Percentiles rank a stretch among this genome's conserved stretches.
phyloP scores from a whole-genome alignment of 2,329 filamentous ascomycete genomes.

The Scorias spongiosa region DNA sequence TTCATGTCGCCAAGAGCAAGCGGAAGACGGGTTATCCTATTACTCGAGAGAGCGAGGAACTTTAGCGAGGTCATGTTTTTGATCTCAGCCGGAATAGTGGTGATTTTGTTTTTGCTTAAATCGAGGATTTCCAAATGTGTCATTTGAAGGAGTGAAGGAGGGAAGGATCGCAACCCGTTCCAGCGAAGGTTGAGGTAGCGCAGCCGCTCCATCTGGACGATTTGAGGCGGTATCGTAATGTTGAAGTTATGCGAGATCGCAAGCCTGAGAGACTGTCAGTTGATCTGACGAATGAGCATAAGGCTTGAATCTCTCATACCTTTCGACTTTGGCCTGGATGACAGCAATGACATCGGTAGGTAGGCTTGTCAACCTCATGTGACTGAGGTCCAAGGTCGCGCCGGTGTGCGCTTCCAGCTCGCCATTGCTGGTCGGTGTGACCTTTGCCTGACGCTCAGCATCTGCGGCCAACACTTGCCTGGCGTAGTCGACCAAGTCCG shows the following conservation, averaged over 20 bases:
- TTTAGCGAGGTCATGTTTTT: constrained; percentile 70
- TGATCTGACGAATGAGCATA: neutral
- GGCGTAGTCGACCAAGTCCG: constrained; percentile 16
- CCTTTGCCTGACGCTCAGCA: constrained; percentile 18
- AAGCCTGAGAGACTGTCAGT: constrained; percentile 37
- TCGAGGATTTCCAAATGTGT: constrained; percentile 84
- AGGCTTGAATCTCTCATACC: constrained; percentile 29
- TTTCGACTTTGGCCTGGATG: constrained; percentile 58
- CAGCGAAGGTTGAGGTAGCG: constrained; percentile 69
- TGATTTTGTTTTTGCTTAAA: constrained; percentile 75
- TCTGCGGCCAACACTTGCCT: constrained; percentile 19
- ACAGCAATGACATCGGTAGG: constrained; percentile 62
- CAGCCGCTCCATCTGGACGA: constrained; percentile 61
- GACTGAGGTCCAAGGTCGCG: constrained; percentile 64
- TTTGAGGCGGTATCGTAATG: constrained; percentile 51
- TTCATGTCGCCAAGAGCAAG: constrained; percentile 77
- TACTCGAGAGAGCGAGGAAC: constrained; percentile 75
- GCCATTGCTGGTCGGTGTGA: constrained; percentile 9
- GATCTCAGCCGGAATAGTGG: constrained; percentile 62
- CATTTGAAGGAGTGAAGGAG: constrained; percentile 64
- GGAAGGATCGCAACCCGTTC: constrained; percentile 56
- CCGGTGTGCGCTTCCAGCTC: constrained; percentile 34
- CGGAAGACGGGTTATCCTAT: constrained; percentile 72
- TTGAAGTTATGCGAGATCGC: constrained; percentile 70
- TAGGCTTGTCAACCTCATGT: constrained; percentile 55